Base-by-base conservation (phyloP, 2,329 filamentous ascomycete genomes). In the Cordyceps tenuipes region DNA sequence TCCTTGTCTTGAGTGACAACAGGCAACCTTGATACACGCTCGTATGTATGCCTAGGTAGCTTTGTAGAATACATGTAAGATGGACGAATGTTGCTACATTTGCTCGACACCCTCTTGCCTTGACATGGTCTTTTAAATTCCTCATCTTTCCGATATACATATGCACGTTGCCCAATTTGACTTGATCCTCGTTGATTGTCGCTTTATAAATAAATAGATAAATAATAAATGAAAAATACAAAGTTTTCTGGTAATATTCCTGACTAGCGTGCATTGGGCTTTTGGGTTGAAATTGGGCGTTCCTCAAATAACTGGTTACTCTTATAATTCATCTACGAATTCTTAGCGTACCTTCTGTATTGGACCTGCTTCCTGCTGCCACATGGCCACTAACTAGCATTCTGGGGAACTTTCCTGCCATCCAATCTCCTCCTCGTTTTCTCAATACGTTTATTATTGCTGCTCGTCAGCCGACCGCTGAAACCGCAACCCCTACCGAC, bases 381-480 rank as follows among this genome's bases (percentile, higher is more conserved):
- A 36, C 34, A 17, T 29, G 13, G 21, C 34, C n/a, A 13, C 46
- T 23, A 23, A 4, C 4, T 23, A 23, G 23, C 4, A 23, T 49
- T 36, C 44, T 7, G 31, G 43, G 12, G n/a, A 26, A 23, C 48
- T 50, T 31, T 26, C 51, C 13, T 47, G 44, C 43, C 50, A 15
- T 31, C 21, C 19, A n/a, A 58, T 52, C 48, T 58, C 56, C 48
- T 58, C 36, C 29, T 51, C 47, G 44, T 58, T 51, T 52, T 58
- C 48, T 51, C 52, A 13, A 44, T 39, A 12, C 41, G 5, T 12
- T 19, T 15, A 21, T 31, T 12, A 15, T 46, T 31, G 52, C 39
- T n/a, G 5, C 39, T 17, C 8, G 39, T 43, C n/a, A 23, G 23
- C 23, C 23, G 5, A 19, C 23, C 48, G 36, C 49, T 23, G 55